Base-by-base conservation (phyloP, 2,329 filamentous ascomycete species). In the Fusarium cyanostomum region DNA sequence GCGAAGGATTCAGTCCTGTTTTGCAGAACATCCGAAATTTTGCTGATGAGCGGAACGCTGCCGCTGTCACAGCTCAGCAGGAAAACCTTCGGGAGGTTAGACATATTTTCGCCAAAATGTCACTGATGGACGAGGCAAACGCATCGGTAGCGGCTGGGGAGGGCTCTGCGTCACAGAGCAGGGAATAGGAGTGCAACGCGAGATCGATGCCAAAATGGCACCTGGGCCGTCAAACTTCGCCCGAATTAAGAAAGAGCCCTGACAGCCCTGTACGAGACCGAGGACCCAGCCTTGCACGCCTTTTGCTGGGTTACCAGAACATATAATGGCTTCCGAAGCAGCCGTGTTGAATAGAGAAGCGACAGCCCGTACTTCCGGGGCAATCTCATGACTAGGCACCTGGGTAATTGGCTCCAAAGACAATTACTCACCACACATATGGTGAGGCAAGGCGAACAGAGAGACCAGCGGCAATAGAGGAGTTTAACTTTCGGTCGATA, bases 21-120 rank as follows among this genome's bases (percentile, higher is more conserved):
- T 82, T 97, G 51, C 89, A 88, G 48, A 89, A 86, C 51, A 88
- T 97, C 60, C 89, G 94, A 16, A 85, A 87, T 37, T 94, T 97
- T 76, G 92, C 93, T 26, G 88, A 92, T 68, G 92, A 95, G 64
- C 86, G 92, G 43, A 91, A 87, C 58, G 80, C 84, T 8, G 86
- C 81, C 16, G 85, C 84, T 0, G 80, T 82, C n/a, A 82, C 83
- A 15, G 77, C 82, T 3, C 83, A 86, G 58, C 80, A 81, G 7
- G 87, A 92, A 71, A 90, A 89, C 66, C 76, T 95, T 16, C 86
- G 88, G 41, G 89, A 94, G 69, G 88, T 95, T 76, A 89, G 88
- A 64, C 86, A 90, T 30, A 82, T 96, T 21, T 94, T 93, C 67
- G 82, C 84, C 42, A 87, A 85, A 50, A 72, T 92, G 44, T 74